Evolutionary conservation across 345 rosid species (phyloP).

Genomic region (Gossypium rotundifolium): DNA sequence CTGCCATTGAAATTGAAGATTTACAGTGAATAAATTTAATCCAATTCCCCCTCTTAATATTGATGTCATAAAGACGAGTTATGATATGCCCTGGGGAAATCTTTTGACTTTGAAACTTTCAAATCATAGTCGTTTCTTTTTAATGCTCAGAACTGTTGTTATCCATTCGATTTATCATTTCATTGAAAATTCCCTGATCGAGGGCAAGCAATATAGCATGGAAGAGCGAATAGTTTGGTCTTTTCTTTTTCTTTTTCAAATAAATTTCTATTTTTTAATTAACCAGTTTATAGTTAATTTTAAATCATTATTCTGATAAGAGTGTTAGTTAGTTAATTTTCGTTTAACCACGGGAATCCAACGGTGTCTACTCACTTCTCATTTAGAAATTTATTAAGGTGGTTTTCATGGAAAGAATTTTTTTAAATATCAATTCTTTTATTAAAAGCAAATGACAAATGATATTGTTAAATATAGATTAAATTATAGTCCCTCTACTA

Average conservation of each 20-base stretch:
- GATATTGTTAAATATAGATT: too few species aligned
- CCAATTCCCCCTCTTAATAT: background rate
- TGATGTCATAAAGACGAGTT: background rate
- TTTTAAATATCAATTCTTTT: too few species aligned
- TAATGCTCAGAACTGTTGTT: background rate
- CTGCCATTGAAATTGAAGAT: conserved; percentile 8
- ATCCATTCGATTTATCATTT: background rate
- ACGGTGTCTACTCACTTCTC: too few species aligned
- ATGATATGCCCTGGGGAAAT: background rate
- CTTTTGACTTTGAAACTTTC: background rate
- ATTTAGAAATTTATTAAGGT: too few species aligned
- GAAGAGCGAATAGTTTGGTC: background rate
- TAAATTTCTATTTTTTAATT: too few species aligned
- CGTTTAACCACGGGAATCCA: too few species aligned
- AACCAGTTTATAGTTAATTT: too few species aligned
- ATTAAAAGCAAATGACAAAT: too few species aligned
- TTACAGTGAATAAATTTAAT: conserved; percentile 16
- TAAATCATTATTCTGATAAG: too few species aligned
- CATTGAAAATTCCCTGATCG: background rate
- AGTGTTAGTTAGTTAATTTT: too few species aligned
- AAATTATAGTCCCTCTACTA: too few species aligned
- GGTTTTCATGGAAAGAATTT: too few species aligned
- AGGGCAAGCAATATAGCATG: background rate
- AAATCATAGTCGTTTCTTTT: conserved; percentile 1
- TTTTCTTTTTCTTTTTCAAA: background rate